phyloP scores from a whole-genome alignment of 305 asterid genomes.

The Solanum aculeatissimum region DNA sequence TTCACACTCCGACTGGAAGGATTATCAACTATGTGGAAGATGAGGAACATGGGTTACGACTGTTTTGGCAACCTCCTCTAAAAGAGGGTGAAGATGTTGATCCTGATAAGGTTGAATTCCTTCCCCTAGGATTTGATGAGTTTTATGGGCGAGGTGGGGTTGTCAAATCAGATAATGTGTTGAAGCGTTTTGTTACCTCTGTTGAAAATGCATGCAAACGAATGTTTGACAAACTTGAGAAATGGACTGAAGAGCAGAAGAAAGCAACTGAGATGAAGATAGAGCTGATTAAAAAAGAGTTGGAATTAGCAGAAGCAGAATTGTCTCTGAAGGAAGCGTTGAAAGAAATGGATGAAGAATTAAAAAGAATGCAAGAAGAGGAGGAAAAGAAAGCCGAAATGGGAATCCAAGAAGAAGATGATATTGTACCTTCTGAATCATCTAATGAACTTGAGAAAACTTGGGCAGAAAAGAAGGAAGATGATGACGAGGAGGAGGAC shows the following conservation, averaged over 20 bases:
- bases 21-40: slow-evolving; percentile 75
- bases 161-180: slow-evolving; percentile 18
- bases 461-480: slow-evolving; percentile 26
- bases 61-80: slow-evolving; percentile 76
- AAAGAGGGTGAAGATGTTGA: slow-evolving; percentile 46
- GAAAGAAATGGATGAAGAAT: slow-evolving; percentile 60
- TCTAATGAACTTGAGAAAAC: slow-evolving; percentile 16
- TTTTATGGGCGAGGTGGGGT: slow-evolving; percentile 45
- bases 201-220: slow-evolving; percentile 28
- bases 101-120: slow-evolving; percentile 49
- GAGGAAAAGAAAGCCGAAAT: slow-evolving; percentile 55
- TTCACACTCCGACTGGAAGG: slow-evolving; percentile 93
- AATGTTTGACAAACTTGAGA: slow-evolving; percentile 26
- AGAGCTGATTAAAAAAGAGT: slow-evolving; percentile 42
- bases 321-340: slow-evolving; percentile 57
- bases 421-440: slow-evolving; percentile 23
- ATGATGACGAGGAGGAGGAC: slow-evolving; percentile 41
- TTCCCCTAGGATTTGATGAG: slow-evolving; percentile 85
- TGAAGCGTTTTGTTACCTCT: slow-evolving; percentile 24
- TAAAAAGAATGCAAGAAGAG: slow-evolving; percentile 61
- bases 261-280: slow-evolving; percentile 33
- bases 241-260: slow-evolving; percentile 61
- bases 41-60: slow-evolving; percentile 72
- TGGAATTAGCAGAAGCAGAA: slow-evolving; percentile 66
- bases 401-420: slow-evolving; percentile 31